Evolutionary conservation across 352 stramenopile genomes (phyloP), one percentile per base, ranked within the genome.

Genomic region (Elongisporangium undulatum): DNA sequence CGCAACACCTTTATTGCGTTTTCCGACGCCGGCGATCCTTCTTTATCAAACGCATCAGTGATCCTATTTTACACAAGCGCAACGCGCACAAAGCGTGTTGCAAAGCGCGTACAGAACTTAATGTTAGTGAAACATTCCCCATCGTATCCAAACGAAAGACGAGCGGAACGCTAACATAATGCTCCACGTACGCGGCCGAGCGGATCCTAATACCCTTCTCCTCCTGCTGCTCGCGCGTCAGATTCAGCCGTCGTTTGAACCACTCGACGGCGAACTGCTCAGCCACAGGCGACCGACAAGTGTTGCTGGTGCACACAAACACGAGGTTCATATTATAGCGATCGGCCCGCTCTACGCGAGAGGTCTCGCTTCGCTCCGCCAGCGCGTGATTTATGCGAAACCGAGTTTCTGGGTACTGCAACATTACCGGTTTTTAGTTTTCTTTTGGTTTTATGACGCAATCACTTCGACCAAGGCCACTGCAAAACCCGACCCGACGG

Each of bases 231-330:
- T 78, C 66, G 56, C 80, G 80, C 51, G 81, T 74, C 66, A 92
- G 80, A 54, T 78, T 76, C 19, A 89, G 68, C 26, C 79, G 75
- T 22, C 78, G 80, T 41, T 78, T 77, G 53, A 94, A 82, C 79
- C 85, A 94, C 55, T 94, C 79, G 55, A 92, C 75, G 6, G 85
- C 79, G 49, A 92, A 90, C 24, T 79, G 62, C 71, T 94, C 82
- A 0, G 82, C 79, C 51, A 90, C 82, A 5, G 85, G 81, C 50
- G 85, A 94, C 39, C 85, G 80, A 61, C 82, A 92, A 56, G 82
- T 92, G 68, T 94, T 94, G 69, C 85, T 92, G 34, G 85, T 90
- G 71, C 85, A 94, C 51, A 92, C 82, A 50, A 94, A 94, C 55
- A 94, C 65, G 26, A 94, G 72, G 67, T 90, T 85, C 82, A 90